Conservation (phyloP, 2,329 filamentous ascomycete species). For the Aspergillus clavatus region DNA sequence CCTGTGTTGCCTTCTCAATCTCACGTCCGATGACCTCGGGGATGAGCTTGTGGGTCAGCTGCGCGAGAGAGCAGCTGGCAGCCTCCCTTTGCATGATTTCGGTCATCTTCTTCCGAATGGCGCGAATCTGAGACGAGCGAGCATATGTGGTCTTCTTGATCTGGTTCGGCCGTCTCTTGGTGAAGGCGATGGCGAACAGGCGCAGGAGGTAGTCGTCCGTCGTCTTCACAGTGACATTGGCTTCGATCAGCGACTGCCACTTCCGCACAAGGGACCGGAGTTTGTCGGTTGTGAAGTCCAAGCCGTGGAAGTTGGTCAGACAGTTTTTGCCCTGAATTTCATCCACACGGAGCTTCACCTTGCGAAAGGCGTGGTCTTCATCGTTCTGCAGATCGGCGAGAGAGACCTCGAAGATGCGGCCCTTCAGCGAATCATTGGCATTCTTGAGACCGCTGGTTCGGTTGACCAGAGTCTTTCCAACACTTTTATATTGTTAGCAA, state of each 20-base stretch:
- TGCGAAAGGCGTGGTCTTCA: constrained; percentile 99
- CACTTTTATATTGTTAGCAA: constrained; percentile 54
- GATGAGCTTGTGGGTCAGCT: constrained; percentile 98
- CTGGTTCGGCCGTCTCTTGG: constrained; percentile 98
- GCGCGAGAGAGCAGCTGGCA: constrained; percentile 84
- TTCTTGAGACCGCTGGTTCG: constrained; percentile 99
- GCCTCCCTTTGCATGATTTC: constrained; percentile 99
- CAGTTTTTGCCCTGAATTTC: constrained; percentile 99
- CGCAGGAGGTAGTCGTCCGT: constrained; percentile 99
- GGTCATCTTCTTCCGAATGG: constrained; percentile 99
- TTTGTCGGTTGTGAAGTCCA: constrained; percentile 99
- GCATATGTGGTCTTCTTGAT: constrained; percentile 99
- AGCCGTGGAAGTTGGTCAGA: constrained; percentile 99
- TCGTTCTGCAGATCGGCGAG: constrained; percentile 99
- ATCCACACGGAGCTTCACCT: constrained; percentile 97
- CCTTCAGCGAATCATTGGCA: constrained; percentile 98
- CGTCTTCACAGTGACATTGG: constrained; percentile 99
- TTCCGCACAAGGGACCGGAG: constrained; percentile 98
- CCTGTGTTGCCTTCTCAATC: constrained; percentile 99
- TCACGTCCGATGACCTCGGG: constrained; percentile 98
- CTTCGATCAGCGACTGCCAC: constrained; percentile 99
- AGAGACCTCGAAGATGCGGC: constrained; percentile 97
- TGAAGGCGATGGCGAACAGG: constrained; percentile 98
- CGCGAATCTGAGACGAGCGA: constrained; percentile 90
- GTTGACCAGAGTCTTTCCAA: constrained; percentile 99